phyloP scores from a whole-genome alignment of 768 basidiomycete genomes.

The Myochromella boudieri region DNA sequence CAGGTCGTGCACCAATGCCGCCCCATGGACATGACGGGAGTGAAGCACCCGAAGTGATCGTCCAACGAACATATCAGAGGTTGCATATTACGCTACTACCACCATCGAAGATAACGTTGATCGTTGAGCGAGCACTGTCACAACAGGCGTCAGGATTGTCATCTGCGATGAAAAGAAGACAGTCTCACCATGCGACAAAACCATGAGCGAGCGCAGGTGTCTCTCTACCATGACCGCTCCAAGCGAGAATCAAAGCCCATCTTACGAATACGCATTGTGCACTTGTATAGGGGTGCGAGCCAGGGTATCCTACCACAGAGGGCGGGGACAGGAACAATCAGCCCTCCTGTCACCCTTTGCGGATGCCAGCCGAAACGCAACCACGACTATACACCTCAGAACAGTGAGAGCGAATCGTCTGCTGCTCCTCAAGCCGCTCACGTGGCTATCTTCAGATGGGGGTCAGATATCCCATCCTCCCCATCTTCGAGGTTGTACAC shows the following conservation, averaged over 20 bases:
- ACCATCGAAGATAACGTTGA: too few species aligned
- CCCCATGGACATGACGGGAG: neutral
- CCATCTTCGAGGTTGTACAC: conserved; percentile 1
- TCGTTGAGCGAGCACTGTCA: too few species aligned
- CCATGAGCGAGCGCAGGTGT: neutral
- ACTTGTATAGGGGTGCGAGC: neutral
- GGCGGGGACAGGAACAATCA: too few species aligned
- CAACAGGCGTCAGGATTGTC: too few species aligned
- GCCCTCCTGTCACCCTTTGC: neutral
- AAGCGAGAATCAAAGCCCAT: neutral
- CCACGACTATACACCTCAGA: conserved; percentile 1
- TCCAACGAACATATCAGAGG: neutral
- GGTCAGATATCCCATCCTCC: neutral
- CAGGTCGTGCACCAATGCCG: neutral
- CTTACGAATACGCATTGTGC: neutral
- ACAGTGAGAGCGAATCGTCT: neutral
- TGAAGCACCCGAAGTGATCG: neutral
- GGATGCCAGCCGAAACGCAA: neutral
- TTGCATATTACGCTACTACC: too few species aligned
- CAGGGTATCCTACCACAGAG: conserved; percentile 1
- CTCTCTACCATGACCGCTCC: neutral
- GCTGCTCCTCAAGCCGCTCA: conserved; percentile 1
- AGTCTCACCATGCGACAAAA: neutral
- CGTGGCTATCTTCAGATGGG: neutral
- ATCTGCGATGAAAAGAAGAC: neutral